Evolutionary conservation across 2,329 filamentous ascomycete species (phyloP).

Genomic region (Emericellopsis atlantica): DNA sequence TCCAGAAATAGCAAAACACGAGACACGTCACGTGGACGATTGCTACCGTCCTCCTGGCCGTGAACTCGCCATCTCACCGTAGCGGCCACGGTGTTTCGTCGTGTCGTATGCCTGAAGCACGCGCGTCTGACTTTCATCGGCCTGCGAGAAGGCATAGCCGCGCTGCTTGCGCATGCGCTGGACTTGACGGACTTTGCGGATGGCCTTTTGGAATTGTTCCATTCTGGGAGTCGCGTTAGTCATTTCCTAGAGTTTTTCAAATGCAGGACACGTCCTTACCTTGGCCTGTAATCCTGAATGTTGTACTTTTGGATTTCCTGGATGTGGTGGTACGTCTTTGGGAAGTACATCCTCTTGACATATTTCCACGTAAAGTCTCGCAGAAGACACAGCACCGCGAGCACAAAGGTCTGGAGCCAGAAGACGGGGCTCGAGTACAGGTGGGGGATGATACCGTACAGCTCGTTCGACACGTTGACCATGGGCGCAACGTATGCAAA

Average conservation of each 20-base stretch:
- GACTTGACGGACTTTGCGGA: constrained; percentile 94
- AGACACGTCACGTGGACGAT: background rate
- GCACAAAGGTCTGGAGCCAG: constrained; percentile 76
- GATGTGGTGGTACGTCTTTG: constrained; percentile 93
- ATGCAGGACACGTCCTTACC: constrained; percentile 39
- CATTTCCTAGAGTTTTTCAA: background rate
- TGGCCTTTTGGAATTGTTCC: constrained; percentile 99
- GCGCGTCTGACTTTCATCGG: constrained; percentile 89
- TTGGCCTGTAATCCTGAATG: constrained; percentile 93
- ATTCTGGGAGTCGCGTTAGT: constrained; percentile 43
- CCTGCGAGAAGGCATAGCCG: constrained; percentile 95
- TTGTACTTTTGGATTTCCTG: constrained; percentile 99
- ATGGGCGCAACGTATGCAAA: constrained; percentile 82
- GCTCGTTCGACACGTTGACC: constrained; percentile 70
- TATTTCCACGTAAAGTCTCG: constrained; percentile 97
- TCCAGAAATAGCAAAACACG: background rate
- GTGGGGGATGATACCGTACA: constrained; percentile 68
- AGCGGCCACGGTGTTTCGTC: constrained; percentile 77
- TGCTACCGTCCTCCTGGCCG: constrained; percentile 8
- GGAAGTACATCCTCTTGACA: constrained; percentile 90
- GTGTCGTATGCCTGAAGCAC: constrained; percentile 97
- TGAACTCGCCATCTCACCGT: constrained; percentile 77
- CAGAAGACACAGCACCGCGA: constrained; percentile 71
- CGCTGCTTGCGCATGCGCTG: constrained; percentile 99
- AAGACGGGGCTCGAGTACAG: constrained; percentile 75